These are phyloP conservation scores for Barnettozyma pratensis DNA, from an alignment of 805 yeast species.

Conservation along the genomic window DNA sequence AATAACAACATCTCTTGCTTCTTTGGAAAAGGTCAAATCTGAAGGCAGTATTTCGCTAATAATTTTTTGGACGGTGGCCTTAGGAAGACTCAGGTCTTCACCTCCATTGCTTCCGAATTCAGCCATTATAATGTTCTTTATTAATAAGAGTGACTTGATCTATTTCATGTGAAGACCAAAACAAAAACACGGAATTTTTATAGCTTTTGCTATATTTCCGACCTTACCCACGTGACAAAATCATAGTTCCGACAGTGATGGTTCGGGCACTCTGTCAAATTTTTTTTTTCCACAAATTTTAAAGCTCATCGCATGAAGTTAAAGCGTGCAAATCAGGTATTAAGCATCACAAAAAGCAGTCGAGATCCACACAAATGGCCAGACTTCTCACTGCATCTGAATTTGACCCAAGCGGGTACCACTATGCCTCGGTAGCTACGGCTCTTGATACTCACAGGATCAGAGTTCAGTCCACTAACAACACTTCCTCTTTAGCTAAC, in stretches of 20 bases:
- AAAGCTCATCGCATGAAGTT: conserved; percentile 5
- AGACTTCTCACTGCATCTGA: conserved; percentile 14
- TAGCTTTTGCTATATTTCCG: background rate
- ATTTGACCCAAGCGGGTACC: conserved; percentile 60
- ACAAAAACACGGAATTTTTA: background rate
- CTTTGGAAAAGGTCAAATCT: conserved; percentile 86
- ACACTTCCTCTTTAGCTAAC: conserved; percentile 34
- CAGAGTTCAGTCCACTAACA: conserved; percentile 51
- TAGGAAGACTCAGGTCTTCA: conserved; percentile 42
- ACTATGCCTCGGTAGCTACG: conserved; percentile 58
- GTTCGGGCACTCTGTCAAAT: background rate
- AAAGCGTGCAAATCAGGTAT: background rate
- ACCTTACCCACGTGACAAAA: background rate
- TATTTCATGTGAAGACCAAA: background rate
- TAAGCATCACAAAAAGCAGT: too few relatives aligned
- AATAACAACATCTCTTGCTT: conserved; percentile 90
- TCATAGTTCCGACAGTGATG: background rate
- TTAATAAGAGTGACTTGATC: background rate
- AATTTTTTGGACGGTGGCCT: conserved; percentile 94
- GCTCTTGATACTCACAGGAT: conserved; percentile 70
- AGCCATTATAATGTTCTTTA: conserved; percentile 10
- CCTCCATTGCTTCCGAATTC: conserved; percentile 16
- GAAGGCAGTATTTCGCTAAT: conserved; percentile 83
- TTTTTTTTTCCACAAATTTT: background rate
- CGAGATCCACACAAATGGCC: background rate